phyloP scores from a whole-genome alignment of 306 rosid genomes.

The Glycine tomentella region DNA sequence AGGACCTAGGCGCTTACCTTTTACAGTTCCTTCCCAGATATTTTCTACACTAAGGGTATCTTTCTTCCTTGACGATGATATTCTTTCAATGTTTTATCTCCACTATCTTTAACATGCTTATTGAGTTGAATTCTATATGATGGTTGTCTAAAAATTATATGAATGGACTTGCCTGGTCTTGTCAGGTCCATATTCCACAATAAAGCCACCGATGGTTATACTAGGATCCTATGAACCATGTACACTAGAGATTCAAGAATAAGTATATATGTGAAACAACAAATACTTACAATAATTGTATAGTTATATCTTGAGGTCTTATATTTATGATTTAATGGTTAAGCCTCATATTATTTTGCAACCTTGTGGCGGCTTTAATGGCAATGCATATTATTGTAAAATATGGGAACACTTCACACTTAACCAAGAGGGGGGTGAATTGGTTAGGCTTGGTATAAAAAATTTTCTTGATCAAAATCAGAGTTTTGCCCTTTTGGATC shows the following conservation, averaged over 20 bases:
- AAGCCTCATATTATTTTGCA: constrained; percentile 30
- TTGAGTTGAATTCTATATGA: constrained; percentile 32
- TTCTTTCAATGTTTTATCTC: constrained; percentile 38
- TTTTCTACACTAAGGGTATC: constrained; percentile 85
- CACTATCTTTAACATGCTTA: constrained; percentile 29
- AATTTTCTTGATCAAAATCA: too few species aligned
- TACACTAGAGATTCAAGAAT: too few species aligned
- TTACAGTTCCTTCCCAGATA: constrained; percentile 83
- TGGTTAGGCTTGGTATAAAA: too few species aligned
- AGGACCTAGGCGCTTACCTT: constrained; percentile 87
- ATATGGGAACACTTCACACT: too few species aligned
- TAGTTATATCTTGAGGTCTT: constrained; percentile 6
- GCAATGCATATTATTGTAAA: background rate
- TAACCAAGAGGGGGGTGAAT: too few species aligned
- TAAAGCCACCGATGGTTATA: background rate
- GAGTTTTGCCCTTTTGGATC: too few species aligned
- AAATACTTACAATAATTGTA: constrained; percentile 1
- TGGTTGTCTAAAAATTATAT: constrained; percentile 37
- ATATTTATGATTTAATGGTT: constrained; percentile 31
- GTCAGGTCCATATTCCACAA: constrained; percentile 42
- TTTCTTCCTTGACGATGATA: constrained; percentile 34
- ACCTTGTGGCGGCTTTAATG: constrained; percentile 25
- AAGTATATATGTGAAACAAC: background rate
- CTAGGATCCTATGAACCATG: too few species aligned
- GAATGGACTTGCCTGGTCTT: constrained; percentile 31